These are phyloP conservation scores for Platanthera zijinensis DNA, from an alignment of 106 monocot genomes.

Conservation along the genomic window DNA sequence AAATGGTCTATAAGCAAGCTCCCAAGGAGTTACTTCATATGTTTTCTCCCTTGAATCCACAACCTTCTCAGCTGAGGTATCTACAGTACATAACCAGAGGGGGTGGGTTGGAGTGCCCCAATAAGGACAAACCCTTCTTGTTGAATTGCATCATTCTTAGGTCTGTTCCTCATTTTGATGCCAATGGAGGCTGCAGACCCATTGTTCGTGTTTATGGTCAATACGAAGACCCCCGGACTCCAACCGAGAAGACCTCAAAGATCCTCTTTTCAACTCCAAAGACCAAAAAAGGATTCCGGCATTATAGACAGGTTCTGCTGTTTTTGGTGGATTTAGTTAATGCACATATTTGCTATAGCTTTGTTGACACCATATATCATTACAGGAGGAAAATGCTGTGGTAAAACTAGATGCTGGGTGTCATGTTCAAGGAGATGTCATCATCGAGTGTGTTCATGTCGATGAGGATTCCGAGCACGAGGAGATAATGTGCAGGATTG, in stretches of 20 bases:
- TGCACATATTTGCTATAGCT: not conserved
- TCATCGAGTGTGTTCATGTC: constrained; percentile 76
- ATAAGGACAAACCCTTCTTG: constrained; percentile 35
- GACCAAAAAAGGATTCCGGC: constrained; percentile 34
- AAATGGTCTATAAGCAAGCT: constrained; percentile 93
- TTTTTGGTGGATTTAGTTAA: constrained; percentile 1
- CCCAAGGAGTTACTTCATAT: constrained; percentile 67
- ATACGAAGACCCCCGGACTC: constrained; percentile 31
- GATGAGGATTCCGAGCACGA: constrained; percentile 48
- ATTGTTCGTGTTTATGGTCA: constrained; percentile 68
- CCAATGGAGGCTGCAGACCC: constrained; percentile 55
- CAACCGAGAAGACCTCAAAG: constrained; percentile 45
- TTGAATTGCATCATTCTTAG: constrained; percentile 55
- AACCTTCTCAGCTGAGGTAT: constrained; percentile 90
- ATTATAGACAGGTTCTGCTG: constrained; percentile 54
- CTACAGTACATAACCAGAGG: constrained; percentile 76
- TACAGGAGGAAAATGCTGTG: constrained; percentile 39
- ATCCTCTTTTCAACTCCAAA: constrained; percentile 62
- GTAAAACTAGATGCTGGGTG: constrained; percentile 56
- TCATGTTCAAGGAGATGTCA: constrained; percentile 86
- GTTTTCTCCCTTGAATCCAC: constrained; percentile 64
- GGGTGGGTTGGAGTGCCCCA: constrained; percentile 51
- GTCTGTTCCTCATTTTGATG: constrained; percentile 46
- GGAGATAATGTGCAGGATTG: constrained; percentile 74
- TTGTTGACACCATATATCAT: constrained; percentile 6